Evolutionary conservation across 1,139 yeast genomes (phyloP).

Genomic region (Scheffersomyces cryptocercus): DNA sequence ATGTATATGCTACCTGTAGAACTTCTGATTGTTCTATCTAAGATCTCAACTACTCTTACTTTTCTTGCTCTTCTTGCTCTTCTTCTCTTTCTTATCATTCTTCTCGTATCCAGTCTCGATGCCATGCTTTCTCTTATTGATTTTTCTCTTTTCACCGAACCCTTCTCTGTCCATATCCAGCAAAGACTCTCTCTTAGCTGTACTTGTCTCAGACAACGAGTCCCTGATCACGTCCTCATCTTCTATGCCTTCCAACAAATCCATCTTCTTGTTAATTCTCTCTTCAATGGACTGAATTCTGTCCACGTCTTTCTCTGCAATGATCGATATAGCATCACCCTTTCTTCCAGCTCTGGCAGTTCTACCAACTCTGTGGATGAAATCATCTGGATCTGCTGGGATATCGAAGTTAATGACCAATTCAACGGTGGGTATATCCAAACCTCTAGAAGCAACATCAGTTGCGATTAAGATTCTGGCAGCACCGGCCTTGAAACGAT

Average conservation of each 20-base stretch:
- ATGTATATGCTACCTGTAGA: too few species aligned
- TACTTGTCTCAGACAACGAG: conserved; percentile 66
- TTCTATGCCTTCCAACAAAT: conserved; percentile 62
- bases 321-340: conserved; percentile 58
- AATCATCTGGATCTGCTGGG: conserved; percentile 96
- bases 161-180: conserved; percentile 93
- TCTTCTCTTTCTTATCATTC: conserved; percentile 6
- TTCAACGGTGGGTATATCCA: conserved; percentile 91
- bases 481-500: conserved; percentile 90
- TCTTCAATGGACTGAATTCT: conserved; percentile 85
- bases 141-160: conserved; percentile 73
- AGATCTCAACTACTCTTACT: too few species aligned
- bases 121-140: conserved; percentile 50
- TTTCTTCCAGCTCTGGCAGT: conserved; percentile 98
- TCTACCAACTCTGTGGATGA: conserved; percentile 98
- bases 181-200: conserved; percentile 85
- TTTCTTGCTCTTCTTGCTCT: not conserved
- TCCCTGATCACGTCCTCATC: conserved; percentile 77
- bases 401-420: conserved; percentile 88
- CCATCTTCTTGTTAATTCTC: conserved; percentile 78
- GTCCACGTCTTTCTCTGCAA: conserved; percentile 81
- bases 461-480: conserved; percentile 92
- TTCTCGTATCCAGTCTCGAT: conserved; percentile 3
- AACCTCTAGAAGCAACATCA: conserved; percentile 95
- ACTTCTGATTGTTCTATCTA: too few species aligned